Base-by-base conservation (phyloP, 345 rosid species). In the Eutrema japonicum region DNA sequence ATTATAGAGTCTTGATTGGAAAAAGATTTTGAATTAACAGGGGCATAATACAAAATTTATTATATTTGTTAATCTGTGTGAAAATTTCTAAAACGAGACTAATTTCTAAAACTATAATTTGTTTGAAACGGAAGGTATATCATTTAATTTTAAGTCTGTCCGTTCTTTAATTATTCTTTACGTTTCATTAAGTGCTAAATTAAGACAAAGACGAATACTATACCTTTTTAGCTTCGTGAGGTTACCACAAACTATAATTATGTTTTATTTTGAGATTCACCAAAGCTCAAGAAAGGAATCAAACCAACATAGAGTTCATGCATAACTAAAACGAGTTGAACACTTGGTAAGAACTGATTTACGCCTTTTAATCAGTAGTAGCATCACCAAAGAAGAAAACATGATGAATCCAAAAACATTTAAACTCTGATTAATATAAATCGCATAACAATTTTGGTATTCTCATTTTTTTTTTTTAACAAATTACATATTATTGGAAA, bases 221-320 rank as follows among this genome's bases (percentile, higher is more conserved):
- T n/a, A 36, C 48, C 2, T 47, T 27, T 50, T 26, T 29, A 40
- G 59, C 16, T 48, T 49, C 32, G 48, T n/a, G 40, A 10, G 32
- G 67, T 29, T 60, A 60, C 49, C 40, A 4, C 4, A 9, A 50
- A 49, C 51, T 52, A 40, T 49, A 35, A 9, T 22, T 37, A n/a
- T 73, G 14, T 62, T 45, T 64, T 10, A 11, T 65, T 37, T 55
- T 64, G 42, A 18, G 55, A 5, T 45, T 53, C 16, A 55, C 16
- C 32, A 33, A 64, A 73, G 22, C 55, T 45, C 58, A 73, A 55
- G 77, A 47, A 58, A 65, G 49, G 77, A 65, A 73, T 73, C 50
- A 48, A 64, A 36, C 13, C 33, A 52, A 9, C 9, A 30, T 59
- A 59, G 41, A 37, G 56, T 56, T 69, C 45, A 22, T 35, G 33